Evolutionary conservation across 768 basidiomycete genomes (phyloP), one percentile per base, ranked within the genome.

Genomic region (Lyophyllum decastes): DNA sequence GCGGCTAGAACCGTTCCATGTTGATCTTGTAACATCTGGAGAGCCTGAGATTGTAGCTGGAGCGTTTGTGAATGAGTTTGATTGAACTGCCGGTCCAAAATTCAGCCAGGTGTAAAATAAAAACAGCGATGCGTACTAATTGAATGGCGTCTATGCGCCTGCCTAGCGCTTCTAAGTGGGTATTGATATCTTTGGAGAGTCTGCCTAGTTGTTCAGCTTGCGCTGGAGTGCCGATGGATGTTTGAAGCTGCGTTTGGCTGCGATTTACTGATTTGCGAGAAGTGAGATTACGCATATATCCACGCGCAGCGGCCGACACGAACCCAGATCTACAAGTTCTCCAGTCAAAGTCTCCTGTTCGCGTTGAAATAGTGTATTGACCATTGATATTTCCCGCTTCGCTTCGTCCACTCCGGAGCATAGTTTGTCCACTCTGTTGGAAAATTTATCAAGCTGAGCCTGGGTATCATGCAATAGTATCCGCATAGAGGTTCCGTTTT

Each of bases 381-480:
- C 78, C 6, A 75, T 71, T 22, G 76, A 71, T 27, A 90, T 77
- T 61, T 88, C 85, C 6, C 72, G 68, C 60, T 78, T 80, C 24
- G 84, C 76, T 30, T 82, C 76, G 14, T 84, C 81, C 12, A 88
- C 76, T 30, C 73, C 77, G 11, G 69, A 68, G 1, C 82, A 70
- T 22, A 90, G 75, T n/a, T 71, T 70, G 43, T 82, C 84, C 14
- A 86, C 81, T 27, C 80, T 78, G 7, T 73, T 72, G 0, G 86
- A 82, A 58, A 91, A 90, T 62, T 75, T 82, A 70, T 92, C 88
- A 34, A 91, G 77, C 59, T 86, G 83, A 21, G 80, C 82, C 55
- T 90, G 88, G 0, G 88, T 90, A 66, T 91, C 90, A 61, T 90
- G 83, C 21, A 92, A 72, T 12, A 91, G 78, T 62, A 90, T 79